Conservation (phyloP, 2,329 filamentous ascomycete species). For the Pseudogymnoascus sp. region DNA sequence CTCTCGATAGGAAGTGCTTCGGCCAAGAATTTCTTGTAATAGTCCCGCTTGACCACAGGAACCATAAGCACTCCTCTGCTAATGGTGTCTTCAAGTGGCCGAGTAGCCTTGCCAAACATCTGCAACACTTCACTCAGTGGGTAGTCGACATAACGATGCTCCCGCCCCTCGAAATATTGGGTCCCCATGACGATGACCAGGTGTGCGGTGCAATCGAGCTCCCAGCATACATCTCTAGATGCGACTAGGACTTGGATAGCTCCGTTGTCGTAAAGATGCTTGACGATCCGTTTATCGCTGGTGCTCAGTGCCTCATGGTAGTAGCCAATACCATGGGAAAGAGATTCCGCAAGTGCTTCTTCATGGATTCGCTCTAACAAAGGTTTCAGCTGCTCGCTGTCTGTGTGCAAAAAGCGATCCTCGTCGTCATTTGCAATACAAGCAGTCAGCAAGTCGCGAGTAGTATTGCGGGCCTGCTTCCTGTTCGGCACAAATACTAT, state of each 20-base stretch:
- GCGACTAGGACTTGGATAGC: conserved; percentile 66
- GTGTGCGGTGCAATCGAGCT: conserved; percentile 80
- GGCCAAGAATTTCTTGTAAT: conserved; percentile 97
- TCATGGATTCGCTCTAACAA: conserved; percentile 80
- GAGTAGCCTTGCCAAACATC: conserved; percentile 93
- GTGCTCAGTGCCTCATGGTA: conserved; percentile 88
- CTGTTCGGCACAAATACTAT: conserved; percentile 88
- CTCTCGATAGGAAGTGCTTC: conserved; percentile 95
- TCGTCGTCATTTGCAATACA: conserved; percentile 86
- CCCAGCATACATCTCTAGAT: conserved; percentile 91
- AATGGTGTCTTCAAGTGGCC: conserved; percentile 69
- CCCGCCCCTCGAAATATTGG: conserved; percentile 91
- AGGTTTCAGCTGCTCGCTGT: conserved; percentile 72
- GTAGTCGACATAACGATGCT: conserved; percentile 96
- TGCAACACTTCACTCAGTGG: conserved; percentile 88
- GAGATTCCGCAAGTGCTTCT: conserved; percentile 75
- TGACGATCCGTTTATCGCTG: conserved; percentile 88
- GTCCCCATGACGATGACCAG: conserved; percentile 96
- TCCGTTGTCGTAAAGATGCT: conserved; percentile 74
- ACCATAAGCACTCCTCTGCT: conserved; percentile 95
- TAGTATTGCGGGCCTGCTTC: conserved; percentile 85
- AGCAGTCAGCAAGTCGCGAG: conserved; percentile 79
- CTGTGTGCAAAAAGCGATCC: conserved; percentile 84
- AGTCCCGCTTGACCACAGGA: conserved; percentile 86
- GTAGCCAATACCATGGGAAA: conserved; percentile 92